phyloP scores from a whole-genome alignment of 345 rosid species.

The Kernera saxatilis region DNA sequence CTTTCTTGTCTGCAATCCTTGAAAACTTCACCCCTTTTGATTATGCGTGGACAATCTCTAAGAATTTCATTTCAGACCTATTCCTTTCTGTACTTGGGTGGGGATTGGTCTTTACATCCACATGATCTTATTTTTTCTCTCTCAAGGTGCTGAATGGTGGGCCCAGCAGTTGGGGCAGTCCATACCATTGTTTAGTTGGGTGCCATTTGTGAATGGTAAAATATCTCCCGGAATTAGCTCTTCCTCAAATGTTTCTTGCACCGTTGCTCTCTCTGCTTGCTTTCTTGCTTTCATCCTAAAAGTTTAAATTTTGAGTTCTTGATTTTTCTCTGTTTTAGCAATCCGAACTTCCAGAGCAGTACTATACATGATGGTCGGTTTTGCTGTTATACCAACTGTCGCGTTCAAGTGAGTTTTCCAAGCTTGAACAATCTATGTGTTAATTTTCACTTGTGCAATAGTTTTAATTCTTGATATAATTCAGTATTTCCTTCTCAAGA shows the following conservation, averaged over 20 bases:
- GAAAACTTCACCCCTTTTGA: neutral
- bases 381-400: constrained; percentile 85
- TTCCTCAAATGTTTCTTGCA: neutral
- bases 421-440: neutral
- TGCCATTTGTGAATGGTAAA: constrained; percentile 76
- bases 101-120: neutral
- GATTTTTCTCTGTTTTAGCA: constrained; percentile 37
- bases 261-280: neutral
- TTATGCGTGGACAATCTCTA: neutral
- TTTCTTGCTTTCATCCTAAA: neutral
- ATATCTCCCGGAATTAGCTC: neutral
- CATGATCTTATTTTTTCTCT: neutral
- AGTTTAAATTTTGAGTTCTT: neutral
- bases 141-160: constrained; percentile 97
- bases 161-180: constrained; percentile 64
- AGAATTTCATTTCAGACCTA: neutral
- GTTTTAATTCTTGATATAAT: neutral
- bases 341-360: constrained; percentile 62
- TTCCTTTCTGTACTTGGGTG: neutral
- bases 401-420: constrained; percentile 66
- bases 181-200: constrained; percentile 70
- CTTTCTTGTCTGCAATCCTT: constrained; percentile 6
- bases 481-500: neutral
- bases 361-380: constrained; percentile 56
- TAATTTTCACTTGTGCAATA: neutral